Evolutionary conservation across 2,329 filamentous ascomycete genomes (phyloP).

Genomic region (Bipolaris sorokiniana): DNA sequence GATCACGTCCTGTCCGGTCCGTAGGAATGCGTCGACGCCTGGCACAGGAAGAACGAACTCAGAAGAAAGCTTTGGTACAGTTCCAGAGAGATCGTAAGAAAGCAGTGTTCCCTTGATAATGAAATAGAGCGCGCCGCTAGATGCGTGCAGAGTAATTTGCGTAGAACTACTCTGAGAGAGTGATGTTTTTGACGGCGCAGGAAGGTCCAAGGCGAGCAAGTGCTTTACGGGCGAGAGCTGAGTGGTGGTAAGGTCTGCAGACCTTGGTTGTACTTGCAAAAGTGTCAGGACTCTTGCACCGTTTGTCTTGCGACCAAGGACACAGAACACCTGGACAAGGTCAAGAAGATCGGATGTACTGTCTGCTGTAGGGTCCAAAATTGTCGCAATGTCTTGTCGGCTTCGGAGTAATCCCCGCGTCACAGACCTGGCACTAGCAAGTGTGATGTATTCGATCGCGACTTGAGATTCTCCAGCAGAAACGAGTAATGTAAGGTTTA

Average conservation of each 20-base stretch:
- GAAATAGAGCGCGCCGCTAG: conserved; percentile 68
- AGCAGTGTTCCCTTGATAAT: conserved; percentile 61
- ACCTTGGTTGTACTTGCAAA: conserved; percentile 40
- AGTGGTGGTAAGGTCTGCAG: conserved; percentile 36
- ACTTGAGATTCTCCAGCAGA: conserved; percentile 23
- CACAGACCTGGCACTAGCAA: conserved; percentile 49
- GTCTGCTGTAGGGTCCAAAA: conserved; percentile 41
- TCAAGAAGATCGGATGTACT: conserved; percentile 40
- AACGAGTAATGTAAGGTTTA: conserved; percentile 26
- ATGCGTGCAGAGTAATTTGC: conserved; percentile 65
- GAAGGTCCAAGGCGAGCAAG: conserved; percentile 40
- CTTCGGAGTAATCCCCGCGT: conserved; percentile 53
- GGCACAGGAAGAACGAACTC: conserved; percentile 58
- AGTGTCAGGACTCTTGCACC: conserved; percentile 32
- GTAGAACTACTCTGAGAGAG: conserved; percentile 12
- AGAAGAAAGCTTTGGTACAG: conserved; percentile 65
- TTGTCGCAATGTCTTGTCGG: conserved; percentile 53
- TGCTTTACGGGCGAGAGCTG: conserved; percentile 42
- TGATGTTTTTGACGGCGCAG: conserved; percentile 21
- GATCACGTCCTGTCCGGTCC: conserved; percentile 70
- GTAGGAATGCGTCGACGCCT: conserved; percentile 66
- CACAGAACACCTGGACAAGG: conserved; percentile 45
- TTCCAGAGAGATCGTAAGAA: conserved; percentile 68
- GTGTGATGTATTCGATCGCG: conserved; percentile 43
- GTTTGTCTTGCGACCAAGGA: conserved; percentile 33